Evolutionary conservation across 2,329 filamentous ascomycete species (phyloP).

Genomic region (Claviceps maximensis): DNA sequence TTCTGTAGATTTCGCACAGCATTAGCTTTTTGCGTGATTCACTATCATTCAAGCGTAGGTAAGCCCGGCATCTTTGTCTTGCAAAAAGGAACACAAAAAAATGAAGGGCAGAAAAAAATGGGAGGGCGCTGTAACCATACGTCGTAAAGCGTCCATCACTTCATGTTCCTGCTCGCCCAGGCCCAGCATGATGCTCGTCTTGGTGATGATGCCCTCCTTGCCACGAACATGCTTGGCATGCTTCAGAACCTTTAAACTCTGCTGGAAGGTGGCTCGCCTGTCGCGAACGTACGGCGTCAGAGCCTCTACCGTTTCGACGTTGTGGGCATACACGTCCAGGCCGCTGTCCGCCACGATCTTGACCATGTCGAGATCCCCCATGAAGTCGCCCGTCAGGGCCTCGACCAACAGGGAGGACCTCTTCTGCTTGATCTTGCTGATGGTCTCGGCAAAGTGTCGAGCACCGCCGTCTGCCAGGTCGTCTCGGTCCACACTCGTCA

Average conservation of each 20-base stretch:
- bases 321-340: constrained; percentile 92
- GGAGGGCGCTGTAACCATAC: constrained; percentile 26
- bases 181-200: constrained; percentile 95
- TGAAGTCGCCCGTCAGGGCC: constrained; percentile 77
- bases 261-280: constrained; percentile 75
- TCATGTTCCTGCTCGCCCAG: constrained; percentile 85
- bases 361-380: constrained; percentile 78
- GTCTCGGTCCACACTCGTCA: constrained; percentile 89
- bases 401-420: constrained; percentile 66
- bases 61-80: neutral
- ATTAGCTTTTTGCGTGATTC: neutral
- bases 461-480: constrained; percentile 84
- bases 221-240: constrained; percentile 66
- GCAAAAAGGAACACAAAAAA: too few relatives aligned
- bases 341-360: constrained; percentile 72
- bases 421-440: constrained; percentile 84
- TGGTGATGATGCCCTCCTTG: constrained; percentile 72
- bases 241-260: constrained; percentile 67
- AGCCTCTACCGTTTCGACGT: constrained; percentile 87
- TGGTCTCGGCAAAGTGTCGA: constrained; percentile 82
- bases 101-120: neutral
- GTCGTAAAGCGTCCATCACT: constrained; percentile 62
- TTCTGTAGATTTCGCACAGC: constrained; percentile 31
- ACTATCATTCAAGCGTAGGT: too few relatives aligned
- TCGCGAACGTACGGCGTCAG: constrained; percentile 85